Conservation (phyloP, 495 filamentous ascomycete genomes). For the Aspergillus sclerotioniger region DNA sequence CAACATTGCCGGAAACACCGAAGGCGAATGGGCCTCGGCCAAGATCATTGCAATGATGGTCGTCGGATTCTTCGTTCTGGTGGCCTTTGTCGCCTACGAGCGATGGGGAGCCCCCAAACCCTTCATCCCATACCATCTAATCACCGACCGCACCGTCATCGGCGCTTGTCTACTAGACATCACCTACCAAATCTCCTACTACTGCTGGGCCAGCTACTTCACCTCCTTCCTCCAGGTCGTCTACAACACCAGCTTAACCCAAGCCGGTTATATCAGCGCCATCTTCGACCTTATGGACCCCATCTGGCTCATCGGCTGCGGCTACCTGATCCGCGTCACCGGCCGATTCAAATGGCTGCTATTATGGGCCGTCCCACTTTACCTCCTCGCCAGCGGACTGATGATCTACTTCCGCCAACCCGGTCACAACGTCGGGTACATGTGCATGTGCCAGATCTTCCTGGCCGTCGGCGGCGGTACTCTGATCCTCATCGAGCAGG, state of each 20-base stretch:
- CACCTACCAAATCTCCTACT: conserved; percentile 54
- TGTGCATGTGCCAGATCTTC: conserved; percentile 73
- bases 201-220: conserved; percentile 60
- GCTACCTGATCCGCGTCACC: conserved; percentile 51
- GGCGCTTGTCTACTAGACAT: conserved; percentile 58
- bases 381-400: conserved; percentile 55
- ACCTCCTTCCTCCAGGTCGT: conserved; percentile 74
- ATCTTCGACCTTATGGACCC: conserved; percentile 50
- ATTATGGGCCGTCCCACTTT: conserved; percentile 57
- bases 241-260: conserved; percentile 48
- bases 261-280: conserved; percentile 55
- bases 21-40: conserved; percentile 47
- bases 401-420: conserved; percentile 67
- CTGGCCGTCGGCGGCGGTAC: conserved; percentile 62
- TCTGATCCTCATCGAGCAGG: conserved; percentile 62
- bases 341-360: conserved; percentile 55
- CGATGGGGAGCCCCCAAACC: conserved; percentile 48
- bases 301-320: conserved; percentile 48
- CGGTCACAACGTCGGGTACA: conserved; percentile 56
- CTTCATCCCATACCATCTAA: conserved; percentile 58
- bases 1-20: conserved; percentile 44
- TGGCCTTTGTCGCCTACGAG: conserved; percentile 58
- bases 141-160: conserved; percentile 62
- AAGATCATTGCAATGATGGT: conserved; percentile 58
- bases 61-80: conserved; percentile 52